Conservation (phyloP, 257 asterid genomes). For the Nicotiana tomentosiformis region DNA sequence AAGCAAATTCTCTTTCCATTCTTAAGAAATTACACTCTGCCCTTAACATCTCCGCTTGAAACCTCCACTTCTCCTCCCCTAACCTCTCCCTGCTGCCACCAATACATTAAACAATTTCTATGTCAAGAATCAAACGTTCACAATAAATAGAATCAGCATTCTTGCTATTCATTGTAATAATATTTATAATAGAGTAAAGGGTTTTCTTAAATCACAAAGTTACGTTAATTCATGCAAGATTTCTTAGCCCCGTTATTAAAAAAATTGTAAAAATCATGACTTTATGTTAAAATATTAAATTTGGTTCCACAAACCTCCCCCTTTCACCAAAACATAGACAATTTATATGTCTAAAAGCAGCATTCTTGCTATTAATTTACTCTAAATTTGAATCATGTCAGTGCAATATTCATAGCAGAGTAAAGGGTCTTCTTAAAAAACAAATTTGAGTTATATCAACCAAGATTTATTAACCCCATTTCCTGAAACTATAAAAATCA, state of each 20-base stretch:
- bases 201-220: neutral
- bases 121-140: neutral
- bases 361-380: too few relatives aligned
- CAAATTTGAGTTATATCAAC: too few relatives aligned
- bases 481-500: too few relatives aligned
- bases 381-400: too few relatives aligned
- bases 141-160: neutral
- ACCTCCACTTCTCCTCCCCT: constrained; percentile 72
- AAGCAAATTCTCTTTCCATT: constrained; percentile 68
- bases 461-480: too few relatives aligned
- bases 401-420: too few relatives aligned
- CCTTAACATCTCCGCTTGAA: constrained; percentile 81
- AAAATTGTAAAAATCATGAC: neutral
- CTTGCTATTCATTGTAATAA: neutral
- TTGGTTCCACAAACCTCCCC: constrained; percentile 12
- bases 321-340: neutral
- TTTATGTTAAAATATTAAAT: neutral
- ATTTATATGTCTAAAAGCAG: too few relatives aligned
- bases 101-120: neutral
- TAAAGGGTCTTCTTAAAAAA: too few relatives aligned
- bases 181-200: neutral
- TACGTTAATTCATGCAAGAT: too few relatives aligned
- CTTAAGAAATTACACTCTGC: constrained; percentile 77
- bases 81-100: neutral
- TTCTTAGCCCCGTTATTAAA: neutral